These are phyloP conservation scores for Stereocaulon alpinum DNA, from an alignment of 495 filamentous ascomycete species.

Conservation along the genomic window DNA sequence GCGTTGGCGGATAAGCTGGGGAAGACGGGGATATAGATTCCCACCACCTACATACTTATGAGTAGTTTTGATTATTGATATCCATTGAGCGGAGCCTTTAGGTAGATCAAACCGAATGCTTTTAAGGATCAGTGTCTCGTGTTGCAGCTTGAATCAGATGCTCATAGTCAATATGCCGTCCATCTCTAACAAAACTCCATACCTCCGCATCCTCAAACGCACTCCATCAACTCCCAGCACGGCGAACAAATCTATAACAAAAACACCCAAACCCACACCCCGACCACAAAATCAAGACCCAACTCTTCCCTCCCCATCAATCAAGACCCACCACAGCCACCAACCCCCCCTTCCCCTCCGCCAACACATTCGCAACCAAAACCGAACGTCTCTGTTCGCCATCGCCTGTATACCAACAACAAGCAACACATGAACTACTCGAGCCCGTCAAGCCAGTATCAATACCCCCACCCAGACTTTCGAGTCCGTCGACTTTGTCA, in stretches of 20 bases:
- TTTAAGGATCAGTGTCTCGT: background rate
- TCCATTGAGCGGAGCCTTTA: background rate
- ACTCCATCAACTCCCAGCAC: too few species aligned
- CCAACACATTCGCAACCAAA: background rate
- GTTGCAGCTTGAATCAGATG: too few species aligned
- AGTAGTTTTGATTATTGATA: background rate
- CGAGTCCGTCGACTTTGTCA: background rate
- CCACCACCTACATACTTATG: too few species aligned
- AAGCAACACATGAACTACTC: too few species aligned
- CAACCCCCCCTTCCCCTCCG: background rate
- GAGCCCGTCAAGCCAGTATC: background rate
- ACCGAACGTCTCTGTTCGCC: background rate
- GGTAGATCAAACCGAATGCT: background rate
- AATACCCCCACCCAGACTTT: background rate
- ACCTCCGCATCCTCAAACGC: too few species aligned
- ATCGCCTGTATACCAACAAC: background rate
- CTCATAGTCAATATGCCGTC: too few species aligned
- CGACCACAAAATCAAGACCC: too few species aligned
- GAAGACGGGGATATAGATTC: conserved; percentile 43
- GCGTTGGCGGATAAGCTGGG: conserved; percentile 62
- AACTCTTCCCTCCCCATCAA: too few species aligned
- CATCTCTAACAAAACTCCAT: too few species aligned
- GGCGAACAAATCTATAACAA: too few species aligned
- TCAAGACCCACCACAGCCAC: background rate
- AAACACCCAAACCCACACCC: too few species aligned